Percentiles rank a stretch among this genome's conserved stretches.
Conservation (phyloP, 2,329 filamentous ascomycete genomes). For the Arthroderma sp. region DNA sequence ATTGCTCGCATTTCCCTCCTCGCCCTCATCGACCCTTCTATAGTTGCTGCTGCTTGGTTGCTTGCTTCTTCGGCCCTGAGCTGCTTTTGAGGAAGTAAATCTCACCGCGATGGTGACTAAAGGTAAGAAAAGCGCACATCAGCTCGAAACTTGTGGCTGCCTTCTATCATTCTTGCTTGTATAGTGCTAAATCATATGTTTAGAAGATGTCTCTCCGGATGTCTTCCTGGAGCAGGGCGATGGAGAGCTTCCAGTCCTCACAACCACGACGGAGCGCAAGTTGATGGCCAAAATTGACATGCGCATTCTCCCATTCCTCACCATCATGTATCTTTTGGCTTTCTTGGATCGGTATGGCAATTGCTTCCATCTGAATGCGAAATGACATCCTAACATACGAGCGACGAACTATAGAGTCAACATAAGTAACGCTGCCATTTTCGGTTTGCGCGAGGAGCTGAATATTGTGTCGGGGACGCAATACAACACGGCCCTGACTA, state of each 20-base stretch:
- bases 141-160: no score
- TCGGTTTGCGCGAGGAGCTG: constrained; percentile 51
- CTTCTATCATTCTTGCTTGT: no score
- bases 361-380: constrained; percentile 4
- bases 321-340: constrained; percentile 56
- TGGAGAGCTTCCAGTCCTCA: constrained; percentile 13
- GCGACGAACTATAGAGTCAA: constrained; percentile 45
- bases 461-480: constrained; percentile 39
- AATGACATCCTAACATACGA: not conserved
- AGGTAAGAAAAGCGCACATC: no score
- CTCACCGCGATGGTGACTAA: no score
- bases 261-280: constrained; percentile 40
- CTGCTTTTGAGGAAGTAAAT: no score
- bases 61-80: no score
- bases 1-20: not conserved
- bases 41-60: no score
- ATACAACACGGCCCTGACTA: constrained; percentile 64
- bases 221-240: constrained; percentile 4
- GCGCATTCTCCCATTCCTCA: constrained; percentile 58
- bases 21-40: not conserved
- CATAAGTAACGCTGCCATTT: constrained; percentile 63
- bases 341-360: constrained; percentile 43
- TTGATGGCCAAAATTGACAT: constrained; percentile 59
- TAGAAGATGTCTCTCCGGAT: constrained; percentile 3
- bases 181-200: no score